A percentile compares a stretch with the other conserved stretches of the same genome.
Conservation (phyloP, 306 rosid genomes). For the Elaeagnus macrophylla region DNA sequence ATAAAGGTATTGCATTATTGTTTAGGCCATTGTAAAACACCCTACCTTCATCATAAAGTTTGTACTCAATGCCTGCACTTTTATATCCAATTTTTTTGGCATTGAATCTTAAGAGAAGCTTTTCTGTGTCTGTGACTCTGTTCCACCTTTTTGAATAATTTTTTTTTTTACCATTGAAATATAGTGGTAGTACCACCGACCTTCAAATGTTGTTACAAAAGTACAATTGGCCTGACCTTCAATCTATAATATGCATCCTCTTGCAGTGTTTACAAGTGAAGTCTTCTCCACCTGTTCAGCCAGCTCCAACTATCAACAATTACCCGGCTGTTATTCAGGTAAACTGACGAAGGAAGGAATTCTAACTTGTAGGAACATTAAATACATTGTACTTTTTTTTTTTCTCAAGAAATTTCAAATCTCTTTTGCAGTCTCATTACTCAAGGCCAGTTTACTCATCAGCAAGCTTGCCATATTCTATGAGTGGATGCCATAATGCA, state of each 20-base stretch:
- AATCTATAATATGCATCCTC: background rate
- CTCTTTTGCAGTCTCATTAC: conserved; percentile 73
- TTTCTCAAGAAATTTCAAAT: background rate
- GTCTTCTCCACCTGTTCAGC: conserved; percentile 18
- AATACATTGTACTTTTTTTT: background rate
- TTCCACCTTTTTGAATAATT: no score
- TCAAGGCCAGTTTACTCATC: conserved; percentile 47
- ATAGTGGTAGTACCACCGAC: no score
- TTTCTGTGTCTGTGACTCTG: no score
- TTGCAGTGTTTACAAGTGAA: conserved; percentile 20
- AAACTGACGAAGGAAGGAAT: background rate
- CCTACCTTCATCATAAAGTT: no score
- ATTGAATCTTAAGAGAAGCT: no score
- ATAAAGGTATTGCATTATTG: conserved; percentile 61
- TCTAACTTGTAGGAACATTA: background rate
- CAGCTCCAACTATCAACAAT: conserved; percentile 8
- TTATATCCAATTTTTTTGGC: no score
- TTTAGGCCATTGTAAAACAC: background rate
- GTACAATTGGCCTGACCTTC: background rate
- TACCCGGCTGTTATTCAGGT: conserved; percentile 24
- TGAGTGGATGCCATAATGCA: no score
- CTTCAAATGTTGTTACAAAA: no score
- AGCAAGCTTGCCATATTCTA: conserved; percentile 55
- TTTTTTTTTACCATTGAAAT: no score
- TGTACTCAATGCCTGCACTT: no score